Percentiles rank a stretch among this genome's conserved stretches.
phyloP scores from a whole-genome alignment of 192 early-diverging fungal genomes.

The Ambispora gerdemannii region DNA sequence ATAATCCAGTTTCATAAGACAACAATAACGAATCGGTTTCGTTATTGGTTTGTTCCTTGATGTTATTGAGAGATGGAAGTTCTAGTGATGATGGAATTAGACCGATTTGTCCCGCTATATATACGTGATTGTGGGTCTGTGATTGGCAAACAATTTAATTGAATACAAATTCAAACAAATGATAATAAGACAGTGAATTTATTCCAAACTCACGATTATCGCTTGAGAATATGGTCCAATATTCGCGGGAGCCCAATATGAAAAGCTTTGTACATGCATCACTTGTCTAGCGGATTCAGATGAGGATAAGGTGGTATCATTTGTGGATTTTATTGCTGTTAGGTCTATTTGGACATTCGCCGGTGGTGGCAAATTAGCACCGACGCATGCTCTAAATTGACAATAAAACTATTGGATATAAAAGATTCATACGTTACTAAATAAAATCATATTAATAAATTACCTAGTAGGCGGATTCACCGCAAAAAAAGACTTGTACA shows the following conservation, averaged over 20 bases:
- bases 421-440: not conserved
- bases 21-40: conserved; percentile 36
- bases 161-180: not conserved
- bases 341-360: conserved; percentile 65
- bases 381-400: conserved; percentile 58
- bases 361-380: conserved; percentile 40
- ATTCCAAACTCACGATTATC: conserved; percentile 46
- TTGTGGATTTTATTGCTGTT: conserved; percentile 41
- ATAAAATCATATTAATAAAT: not conserved
- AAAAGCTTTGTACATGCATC: conserved; percentile 81
- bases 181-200: not conserved
- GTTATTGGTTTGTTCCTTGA: not conserved
- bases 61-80: conserved; percentile 41
- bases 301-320: not conserved
- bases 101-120: conserved; percentile 78
- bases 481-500: conserved; percentile 67
- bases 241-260: conserved; percentile 88
- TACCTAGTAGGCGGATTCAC: conserved; percentile 75
- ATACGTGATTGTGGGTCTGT: conserved; percentile 57
- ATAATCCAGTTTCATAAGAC: conserved; percentile 51
- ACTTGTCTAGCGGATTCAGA: conserved; percentile 40
- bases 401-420: conserved; percentile 2
- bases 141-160: not conserved
- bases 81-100: conserved; percentile 62
- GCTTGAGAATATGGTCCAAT: conserved; percentile 85